Base-by-base conservation (phyloP, 2,329 filamentous ascomycete species). In the Fusarium sp. region DNA sequence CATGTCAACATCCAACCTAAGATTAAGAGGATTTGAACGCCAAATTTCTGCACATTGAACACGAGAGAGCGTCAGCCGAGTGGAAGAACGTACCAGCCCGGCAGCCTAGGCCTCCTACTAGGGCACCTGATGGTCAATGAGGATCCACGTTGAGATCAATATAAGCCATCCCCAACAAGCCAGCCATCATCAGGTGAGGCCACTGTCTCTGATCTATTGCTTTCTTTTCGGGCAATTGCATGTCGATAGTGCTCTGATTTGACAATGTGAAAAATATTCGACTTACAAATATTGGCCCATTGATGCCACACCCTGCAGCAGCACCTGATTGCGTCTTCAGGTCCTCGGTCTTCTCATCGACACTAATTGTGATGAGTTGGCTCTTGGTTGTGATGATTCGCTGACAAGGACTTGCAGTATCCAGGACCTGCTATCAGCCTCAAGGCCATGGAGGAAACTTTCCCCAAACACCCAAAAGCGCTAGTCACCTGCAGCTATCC, bases 21-120 rank as follows among this genome's bases (percentile, higher is more conserved):
- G 24, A 33, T 59, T 44, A 28, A 55, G 50, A 47, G 38, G 55
- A 51, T 51, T 73, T 65, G 66, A 57, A 65, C 56, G 47, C 54
- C 58, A n/a, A 65, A 51, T 18, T 30, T 26, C 39, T 61, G 68
- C 72, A 66, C 31, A 18, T 47, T 65, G 45, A 70, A 77, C 74
- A 77, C 76, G 75, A 77, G 73, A 70, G 35, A 74, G 3, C 14
- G 30, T 36, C 35, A 69, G 62, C 66, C 57, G 51, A 63, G 55
- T 54, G 57, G 15, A 20, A 67, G 15, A 20, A 67, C 65, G 56
- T 66, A 56, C 60, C 61, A 41, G 28, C 33, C 56, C 48, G 54
- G 60, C 47, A 66, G 61, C 47, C 53, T 24, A 38, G 55, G 41
- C 51, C 30, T 57, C 59, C 33, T 69, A 65, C 47, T 47, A 55